Base-by-base conservation (phyloP, 768 basidiomycete genomes). In the Mycena floridula region DNA sequence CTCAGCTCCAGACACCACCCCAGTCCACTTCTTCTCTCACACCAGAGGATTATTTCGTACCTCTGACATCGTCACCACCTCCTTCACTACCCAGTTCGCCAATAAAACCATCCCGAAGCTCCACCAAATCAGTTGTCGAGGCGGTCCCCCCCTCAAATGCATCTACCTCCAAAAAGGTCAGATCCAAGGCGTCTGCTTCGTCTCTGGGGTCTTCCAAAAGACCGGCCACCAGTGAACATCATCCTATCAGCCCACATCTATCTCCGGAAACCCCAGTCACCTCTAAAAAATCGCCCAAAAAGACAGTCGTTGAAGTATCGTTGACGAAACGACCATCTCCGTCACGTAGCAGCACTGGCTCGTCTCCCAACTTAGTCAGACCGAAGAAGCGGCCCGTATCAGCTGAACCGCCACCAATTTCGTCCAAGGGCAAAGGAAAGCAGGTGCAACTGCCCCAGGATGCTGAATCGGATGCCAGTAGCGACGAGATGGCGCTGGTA, bases 1-100 rank as follows among this genome's bases (percentile, higher is more conserved):
- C 37, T 40, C 70, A 73, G 46, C 55, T 72, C 4, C 57, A 66
- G 42, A 72, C 70, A 2, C 72, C 70, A 26, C 72, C 73, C 8
- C 59, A 53, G 37, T 73, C 71, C 23, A 54, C 63, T 3, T 60
- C 59, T 24, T 58, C 60, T 18, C 22, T 43, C 22, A 24, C 20
- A 12, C 3, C 30, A 27, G 58, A 58, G 38, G 16, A 2, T 3
- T 4, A 43, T 16, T 8, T 47, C 47, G 37, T 40, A 42, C 37
- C 53, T 49, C 43, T 55, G 51, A 46, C 36, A 50, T 41, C 38
- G 38, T 39, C 38, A 8, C 21, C 11, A 11, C 37, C 9, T 11
- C 9, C 9, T 22, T 22, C 37, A 38, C 9, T 9, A 39, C 38
- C 9, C 38, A 15, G 5, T 11, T 39, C 38, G n/a, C n/a, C n/a